Evolutionary conservation across 1,284 basidiomycete genomes (phyloP), one percentile per base, ranked within the genome.

Genomic region (Pulveroboletus sp.): DNA sequence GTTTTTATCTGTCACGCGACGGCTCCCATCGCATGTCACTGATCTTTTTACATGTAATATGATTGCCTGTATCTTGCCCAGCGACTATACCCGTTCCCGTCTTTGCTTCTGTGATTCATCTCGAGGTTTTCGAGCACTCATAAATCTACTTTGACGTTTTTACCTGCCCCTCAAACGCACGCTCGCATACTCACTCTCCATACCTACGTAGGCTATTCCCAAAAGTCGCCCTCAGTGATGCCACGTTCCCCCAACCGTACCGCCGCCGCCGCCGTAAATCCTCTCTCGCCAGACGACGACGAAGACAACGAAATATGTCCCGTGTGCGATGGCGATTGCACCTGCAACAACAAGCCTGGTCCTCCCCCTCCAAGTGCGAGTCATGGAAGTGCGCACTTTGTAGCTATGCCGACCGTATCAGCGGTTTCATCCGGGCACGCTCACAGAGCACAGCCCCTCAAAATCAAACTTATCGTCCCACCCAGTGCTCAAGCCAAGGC

Each of bases 271-370:
- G 71, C 35, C 72, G 71, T 67, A 67, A 68, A 69, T 61, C 64
- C 60, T 55, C 65, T 66, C 60, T 68, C 60, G 48, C 66, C 58
- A 64, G 75, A 76, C 71, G 79, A 81, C 73, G 81, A 83, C 75
- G 85, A 88, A 70, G 87, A 90, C 78, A 80, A 83, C 82, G 84
- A 89, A 71, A 89, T 91, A 59, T 91, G 89, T 71, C 87, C 87
- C 19, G 87, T 91, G 61, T 91, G 89, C 87, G 89, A 90, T 78
- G 85, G 86, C 68, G 84, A 89, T 67, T 91, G 89, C 76, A 90
- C 86, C 39, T 91, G 89, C 77, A 73, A 74, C 78, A 76, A 74
- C 66, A 73, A 71, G 71, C 69, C 69, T 65, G 70, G 55, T 56
- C 57, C 61, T 54, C 66, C 61, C 56, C 54, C 62, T n/a, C 60